Conservation (phyloP, 495 filamentous ascomycete genomes). For the Lindgomyces ingoldianus region DNA sequence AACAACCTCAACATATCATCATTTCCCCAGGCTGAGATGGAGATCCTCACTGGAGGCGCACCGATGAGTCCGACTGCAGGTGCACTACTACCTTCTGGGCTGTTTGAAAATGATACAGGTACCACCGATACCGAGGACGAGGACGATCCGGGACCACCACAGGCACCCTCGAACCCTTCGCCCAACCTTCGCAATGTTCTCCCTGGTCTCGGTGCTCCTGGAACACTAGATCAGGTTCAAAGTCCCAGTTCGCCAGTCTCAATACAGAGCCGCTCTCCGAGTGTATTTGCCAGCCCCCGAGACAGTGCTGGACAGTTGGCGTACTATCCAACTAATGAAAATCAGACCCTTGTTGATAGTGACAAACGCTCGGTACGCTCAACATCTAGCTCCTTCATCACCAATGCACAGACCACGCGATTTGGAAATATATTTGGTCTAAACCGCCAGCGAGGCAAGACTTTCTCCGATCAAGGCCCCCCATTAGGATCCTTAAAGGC, state of each 20-base stretch:
- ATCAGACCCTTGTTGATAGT: constrained; percentile 36
- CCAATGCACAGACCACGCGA: constrained; percentile 30
- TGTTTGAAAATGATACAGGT: constrained; percentile 44
- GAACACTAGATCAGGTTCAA: constrained; percentile 36
- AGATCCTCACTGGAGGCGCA: constrained; percentile 43
- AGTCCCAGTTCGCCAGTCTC: constrained; percentile 43
- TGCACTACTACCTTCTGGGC: constrained; percentile 45
- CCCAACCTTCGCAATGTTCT: constrained; percentile 23
- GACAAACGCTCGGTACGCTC: constrained; percentile 45
- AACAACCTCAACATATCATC: constrained; percentile 15
- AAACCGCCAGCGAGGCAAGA: constrained; percentile 44
- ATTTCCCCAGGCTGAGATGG: constrained; percentile 43
- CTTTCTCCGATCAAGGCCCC: constrained; percentile 41
- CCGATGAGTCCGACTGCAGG: constrained; percentile 47
- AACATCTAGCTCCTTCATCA: constrained; percentile 39
- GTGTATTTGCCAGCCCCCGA: constrained; percentile 45
- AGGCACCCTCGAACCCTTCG: constrained; percentile 21
- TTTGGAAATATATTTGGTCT: constrained; percentile 46
- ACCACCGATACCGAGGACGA: constrained; percentile 31
- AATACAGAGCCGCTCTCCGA: constrained; percentile 42
- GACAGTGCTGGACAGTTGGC: constrained; percentile 43
- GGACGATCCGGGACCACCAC: constrained; percentile 24
- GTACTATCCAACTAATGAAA: constrained; percentile 34
- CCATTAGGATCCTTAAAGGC: constrained; percentile 41
- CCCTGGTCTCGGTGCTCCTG: constrained; percentile 38